Conservation (phyloP, 441 rosid genomes). For the Eruca vesicaria region DNA sequence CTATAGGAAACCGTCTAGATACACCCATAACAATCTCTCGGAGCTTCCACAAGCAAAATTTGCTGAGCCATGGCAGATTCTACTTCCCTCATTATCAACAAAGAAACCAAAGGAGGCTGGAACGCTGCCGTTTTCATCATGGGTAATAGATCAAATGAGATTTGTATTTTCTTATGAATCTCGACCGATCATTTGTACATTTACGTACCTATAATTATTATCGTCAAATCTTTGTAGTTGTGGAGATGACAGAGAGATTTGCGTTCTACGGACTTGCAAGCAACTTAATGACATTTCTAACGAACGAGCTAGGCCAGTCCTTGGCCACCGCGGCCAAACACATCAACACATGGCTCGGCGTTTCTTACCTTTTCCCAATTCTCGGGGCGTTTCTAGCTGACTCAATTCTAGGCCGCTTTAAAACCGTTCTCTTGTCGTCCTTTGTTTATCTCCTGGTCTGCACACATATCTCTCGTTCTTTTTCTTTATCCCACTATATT, state of each 20-base stretch:
- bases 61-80: constrained; percentile 25
- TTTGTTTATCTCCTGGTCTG: constrained; percentile 52
- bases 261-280: constrained; percentile 75
- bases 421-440: constrained; percentile 66
- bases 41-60: constrained; percentile 11
- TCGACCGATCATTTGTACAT: not conserved
- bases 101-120: constrained; percentile 66
- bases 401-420: constrained; percentile 85
- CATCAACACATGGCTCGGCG: constrained; percentile 78
- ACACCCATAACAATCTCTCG: constrained; percentile 8
- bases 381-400: constrained; percentile 78
- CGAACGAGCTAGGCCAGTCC: constrained; percentile 56
- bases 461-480: not conserved
- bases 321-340: constrained; percentile 57
- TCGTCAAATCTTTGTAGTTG: constrained; percentile 43
- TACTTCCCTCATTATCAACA: not conserved
- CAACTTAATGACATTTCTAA: constrained; percentile 70
- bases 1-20: constrained; percentile 15
- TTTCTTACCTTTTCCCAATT: constrained; percentile 70
- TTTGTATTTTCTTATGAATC: not conserved
- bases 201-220: not conserved
- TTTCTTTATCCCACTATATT: too few relatives aligned
- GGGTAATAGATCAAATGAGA: constrained; percentile 42
- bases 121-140: constrained; percentile 75
- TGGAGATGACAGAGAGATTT: constrained; percentile 79